Percentiles rank a stretch among this genome's conserved stretches.
These are phyloP conservation scores for Cytospora leucostoma DNA, from an alignment of 2,329 filamentous ascomycete genomes.

Conservation along the genomic window DNA sequence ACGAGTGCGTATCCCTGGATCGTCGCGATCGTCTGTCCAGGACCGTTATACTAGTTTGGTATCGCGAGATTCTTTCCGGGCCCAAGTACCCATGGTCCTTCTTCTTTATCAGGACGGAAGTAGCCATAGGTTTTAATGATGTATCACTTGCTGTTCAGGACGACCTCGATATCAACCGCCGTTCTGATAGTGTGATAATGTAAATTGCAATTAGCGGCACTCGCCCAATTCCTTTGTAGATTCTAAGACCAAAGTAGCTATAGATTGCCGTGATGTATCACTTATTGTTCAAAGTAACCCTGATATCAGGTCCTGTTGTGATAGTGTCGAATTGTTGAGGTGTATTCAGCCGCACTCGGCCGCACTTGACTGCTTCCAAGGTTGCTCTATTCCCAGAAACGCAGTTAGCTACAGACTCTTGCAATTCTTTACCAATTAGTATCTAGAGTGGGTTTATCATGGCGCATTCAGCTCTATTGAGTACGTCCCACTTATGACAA, in stretches of 20 bases:
- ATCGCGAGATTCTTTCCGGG: no score
- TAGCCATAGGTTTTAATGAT: no score
- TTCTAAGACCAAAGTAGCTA: not conserved
- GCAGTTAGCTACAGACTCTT: not conserved
- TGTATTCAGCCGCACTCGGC: not conserved
- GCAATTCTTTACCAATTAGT: not conserved
- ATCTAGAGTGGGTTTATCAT: not conserved
- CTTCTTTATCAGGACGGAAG: no score
- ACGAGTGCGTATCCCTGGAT: not conserved
- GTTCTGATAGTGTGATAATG: not conserved
- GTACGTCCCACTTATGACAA: constrained; percentile 31
- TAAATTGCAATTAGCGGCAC: not conserved
- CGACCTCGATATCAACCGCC: no score
- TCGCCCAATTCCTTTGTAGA: not conserved
- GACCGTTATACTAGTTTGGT: not conserved
- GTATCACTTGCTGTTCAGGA: no score
- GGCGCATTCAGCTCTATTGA: not conserved
- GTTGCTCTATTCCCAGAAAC: not conserved
- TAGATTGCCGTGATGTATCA: not conserved
- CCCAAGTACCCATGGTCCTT: no score
- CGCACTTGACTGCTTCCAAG: not conserved
- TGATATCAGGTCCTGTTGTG: not conserved
- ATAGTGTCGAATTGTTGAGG: not conserved
- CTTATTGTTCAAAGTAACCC: not conserved
- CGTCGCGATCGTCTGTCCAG: not conserved